Conservation (phyloP, 257 asterid species). For the Schizonepeta tenuifolia region DNA sequence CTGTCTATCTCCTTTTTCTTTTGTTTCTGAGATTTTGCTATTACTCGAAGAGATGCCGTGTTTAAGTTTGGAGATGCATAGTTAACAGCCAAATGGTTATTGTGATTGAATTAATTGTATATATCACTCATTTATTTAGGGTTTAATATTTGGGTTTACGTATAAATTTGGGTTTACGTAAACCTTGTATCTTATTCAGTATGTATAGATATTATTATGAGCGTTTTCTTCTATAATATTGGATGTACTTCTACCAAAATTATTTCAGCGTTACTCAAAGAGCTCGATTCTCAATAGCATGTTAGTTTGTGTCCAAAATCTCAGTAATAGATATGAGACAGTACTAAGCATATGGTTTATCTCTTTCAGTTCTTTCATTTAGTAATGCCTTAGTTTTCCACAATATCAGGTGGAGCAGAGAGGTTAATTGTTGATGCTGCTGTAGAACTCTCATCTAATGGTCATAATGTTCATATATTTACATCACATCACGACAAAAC, state of each 20-base stretch:
- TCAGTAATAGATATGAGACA: background rate
- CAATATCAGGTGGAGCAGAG: slow-evolving; percentile 90
- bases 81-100: background rate
- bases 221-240: background rate
- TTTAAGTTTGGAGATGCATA: background rate
- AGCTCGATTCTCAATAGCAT: slow-evolving; percentile 8
- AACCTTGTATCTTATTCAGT: background rate
- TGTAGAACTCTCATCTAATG: slow-evolving; percentile 76
- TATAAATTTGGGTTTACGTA: background rate
- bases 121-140: slow-evolving; percentile 1
- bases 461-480: slow-evolving; percentile 82
- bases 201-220: background rate
- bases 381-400: background rate
- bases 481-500: slow-evolving; percentile 90
- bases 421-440: slow-evolving; percentile 95
- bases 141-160: slow-evolving; percentile 1
- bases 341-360: background rate
- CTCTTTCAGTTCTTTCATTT: slow-evolving; percentile 5
- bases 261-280: slow-evolving; percentile 5
- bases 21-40: background rate
- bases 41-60: background rate
- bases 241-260: background rate
- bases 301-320: slow-evolving; percentile 10
- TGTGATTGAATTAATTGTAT: slow-evolving; percentile 14
- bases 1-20: background rate